phyloP scores from a whole-genome alignment of 2,329 filamentous ascomycete species.

The Talaromyces verruculosus region DNA sequence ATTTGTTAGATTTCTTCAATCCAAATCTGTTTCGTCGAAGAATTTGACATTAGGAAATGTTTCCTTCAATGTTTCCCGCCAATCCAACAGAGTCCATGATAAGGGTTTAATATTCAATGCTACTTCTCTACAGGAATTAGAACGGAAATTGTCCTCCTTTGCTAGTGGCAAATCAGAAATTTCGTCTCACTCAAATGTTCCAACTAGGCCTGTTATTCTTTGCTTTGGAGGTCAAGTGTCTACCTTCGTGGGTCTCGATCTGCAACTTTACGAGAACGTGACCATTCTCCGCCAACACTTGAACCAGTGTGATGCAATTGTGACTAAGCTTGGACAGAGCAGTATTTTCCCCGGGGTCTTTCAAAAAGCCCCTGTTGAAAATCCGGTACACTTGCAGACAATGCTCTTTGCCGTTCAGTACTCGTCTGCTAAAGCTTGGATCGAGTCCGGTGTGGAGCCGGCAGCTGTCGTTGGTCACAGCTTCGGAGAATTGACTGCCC shows the following conservation, averaged over 20 bases:
- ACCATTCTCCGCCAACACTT: not conserved
- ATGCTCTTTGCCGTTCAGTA: not conserved
- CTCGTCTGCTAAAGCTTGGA: not conserved
- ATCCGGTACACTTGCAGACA: not conserved
- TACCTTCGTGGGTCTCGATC: slow-evolving; percentile 1
- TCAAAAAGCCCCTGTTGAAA: not conserved
- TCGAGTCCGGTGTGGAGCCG: not conserved
- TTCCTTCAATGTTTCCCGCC: not conserved
- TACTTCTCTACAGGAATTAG: slow-evolving; percentile 25
- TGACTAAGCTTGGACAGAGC: not conserved
- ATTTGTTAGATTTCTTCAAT: not conserved
- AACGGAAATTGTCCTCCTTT: not conserved
- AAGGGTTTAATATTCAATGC: slow-evolving; percentile 28
- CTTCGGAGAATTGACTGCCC: not conserved
- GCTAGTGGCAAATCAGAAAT: not conserved
- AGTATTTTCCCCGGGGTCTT: not conserved
- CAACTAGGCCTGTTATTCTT: slow-evolving; percentile 34
- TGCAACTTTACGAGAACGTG: not conserved
- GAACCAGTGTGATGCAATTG: not conserved
- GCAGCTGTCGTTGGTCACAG: not conserved
- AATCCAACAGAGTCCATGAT: not conserved
- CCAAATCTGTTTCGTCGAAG: not conserved
- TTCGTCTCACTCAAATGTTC: not conserved
- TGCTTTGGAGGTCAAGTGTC: slow-evolving; percentile 44
- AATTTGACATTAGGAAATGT: not conserved